Conservation (phyloP, 2,329 filamentous ascomycete genomes). For the Endoconidiophora laricicola region DNA sequence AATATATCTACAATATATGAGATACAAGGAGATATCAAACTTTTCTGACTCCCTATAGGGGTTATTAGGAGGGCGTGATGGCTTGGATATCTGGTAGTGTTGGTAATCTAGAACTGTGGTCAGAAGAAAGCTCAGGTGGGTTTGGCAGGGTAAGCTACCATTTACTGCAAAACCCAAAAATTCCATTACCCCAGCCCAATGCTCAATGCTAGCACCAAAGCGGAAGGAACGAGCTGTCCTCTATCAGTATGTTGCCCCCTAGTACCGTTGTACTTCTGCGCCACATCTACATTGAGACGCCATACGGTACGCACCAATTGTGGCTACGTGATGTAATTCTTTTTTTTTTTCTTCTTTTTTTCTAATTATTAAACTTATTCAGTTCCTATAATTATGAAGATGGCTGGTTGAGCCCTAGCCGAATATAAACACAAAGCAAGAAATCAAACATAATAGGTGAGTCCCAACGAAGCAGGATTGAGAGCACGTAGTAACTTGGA, state of each 20-base stretch:
- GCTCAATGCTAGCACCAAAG: not conserved
- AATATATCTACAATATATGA: too few species aligned
- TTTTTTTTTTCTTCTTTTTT: not conserved
- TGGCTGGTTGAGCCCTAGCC: not conserved
- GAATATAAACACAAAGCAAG: too few species aligned
- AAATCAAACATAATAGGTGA: not conserved
- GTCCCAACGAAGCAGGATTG: too few species aligned
- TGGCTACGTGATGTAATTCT: not conserved
- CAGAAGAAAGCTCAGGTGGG: not conserved
- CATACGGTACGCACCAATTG: not conserved
- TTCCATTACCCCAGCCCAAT: too few species aligned
- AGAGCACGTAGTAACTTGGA: not conserved
- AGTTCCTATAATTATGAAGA: not conserved
- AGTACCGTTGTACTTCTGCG: not conserved
- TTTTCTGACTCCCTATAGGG: too few species aligned
- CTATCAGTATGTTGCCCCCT: not conserved
- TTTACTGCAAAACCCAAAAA: not conserved
- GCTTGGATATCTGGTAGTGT: not conserved
- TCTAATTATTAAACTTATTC: not conserved
- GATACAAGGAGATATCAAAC: too few species aligned
- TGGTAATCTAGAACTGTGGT: too few species aligned
- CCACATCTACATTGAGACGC: conserved; percentile 3
- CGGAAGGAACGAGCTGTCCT: conserved; percentile 13
- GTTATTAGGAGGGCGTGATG: not conserved
- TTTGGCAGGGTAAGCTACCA: not conserved